These are phyloP conservation scores for Fomitopsis pinicola DNA, from an alignment of 1,284 basidiomycete genomes.

Conservation along the genomic window DNA sequence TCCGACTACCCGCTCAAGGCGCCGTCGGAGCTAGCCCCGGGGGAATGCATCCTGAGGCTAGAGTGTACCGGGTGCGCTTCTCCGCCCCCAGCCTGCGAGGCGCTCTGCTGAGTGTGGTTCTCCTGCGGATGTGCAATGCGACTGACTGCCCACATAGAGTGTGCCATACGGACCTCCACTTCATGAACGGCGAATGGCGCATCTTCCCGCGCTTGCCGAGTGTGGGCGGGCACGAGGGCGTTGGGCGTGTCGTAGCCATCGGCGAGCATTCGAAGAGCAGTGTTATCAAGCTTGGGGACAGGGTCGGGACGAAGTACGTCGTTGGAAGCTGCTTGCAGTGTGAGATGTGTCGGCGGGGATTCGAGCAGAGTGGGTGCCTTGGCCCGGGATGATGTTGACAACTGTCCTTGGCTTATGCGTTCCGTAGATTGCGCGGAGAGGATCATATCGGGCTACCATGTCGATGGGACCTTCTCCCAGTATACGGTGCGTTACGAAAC, in stretches of 20 bases:
- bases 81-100: background rate
- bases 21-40: conserved; percentile 62
- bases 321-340: conserved; percentile 47
- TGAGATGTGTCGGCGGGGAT: conserved; percentile 65
- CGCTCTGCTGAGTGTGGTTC: background rate
- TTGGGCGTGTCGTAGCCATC: conserved; percentile 73
- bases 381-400: background rate
- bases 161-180: conserved; percentile 78
- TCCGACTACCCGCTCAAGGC: conserved; percentile 53
- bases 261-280: conserved; percentile 58
- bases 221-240: conserved; percentile 82
- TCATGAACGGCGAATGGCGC: conserved; percentile 68
- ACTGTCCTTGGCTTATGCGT: background rate
- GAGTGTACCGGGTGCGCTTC: conserved; percentile 51
- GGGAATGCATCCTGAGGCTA: conserved; percentile 78
- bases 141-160: conserved; percentile 17
- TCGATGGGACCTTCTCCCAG: conserved; percentile 81
- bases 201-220: conserved; percentile 61
- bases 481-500: conserved; percentile 41
- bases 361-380: conserved; percentile 57
- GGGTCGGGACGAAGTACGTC: conserved; percentile 83
- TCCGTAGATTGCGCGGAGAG: conserved; percentile 53
- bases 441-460: conserved; percentile 63
- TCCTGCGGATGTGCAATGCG: background rate
- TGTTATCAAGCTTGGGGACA: conserved; percentile 66